Base-by-base conservation (phyloP, 768 basidiomycete genomes). In the Lactarius indigo region DNA sequence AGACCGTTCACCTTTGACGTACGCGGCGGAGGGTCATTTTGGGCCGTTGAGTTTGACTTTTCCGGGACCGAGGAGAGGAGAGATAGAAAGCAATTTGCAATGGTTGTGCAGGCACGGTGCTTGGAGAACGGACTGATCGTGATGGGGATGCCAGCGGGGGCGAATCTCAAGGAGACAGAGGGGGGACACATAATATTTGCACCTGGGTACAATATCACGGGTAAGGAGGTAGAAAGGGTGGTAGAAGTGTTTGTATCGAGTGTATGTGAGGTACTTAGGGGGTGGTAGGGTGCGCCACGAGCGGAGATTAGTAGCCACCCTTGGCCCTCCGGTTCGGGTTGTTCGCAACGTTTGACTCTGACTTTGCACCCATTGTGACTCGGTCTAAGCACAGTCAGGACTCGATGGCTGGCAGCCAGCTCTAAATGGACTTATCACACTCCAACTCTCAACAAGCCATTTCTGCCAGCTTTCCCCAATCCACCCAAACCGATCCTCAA, bases 401-500 rank as follows among this genome's bases (percentile, higher is more conserved):
- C 66, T 90, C 90, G 87, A 92, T 92, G 90, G 90, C 90, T 87
- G 87, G 85, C 86, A 78, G 87, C 83, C 87, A 84, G 81, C 82
- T 85, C 89, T 92, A 91, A 92, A 92, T 92, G 91, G 91, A 92
- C 88, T 86, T 89, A 86, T 84, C 85, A 90, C 85, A 83, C 80
- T 79, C 78, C 75, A 79, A 90, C 82, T 81, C 83, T 74, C 84
- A 83, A 82, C 85, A 87, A 85, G 86, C 87, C 84, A 84, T 83
- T 79, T 76, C 81, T 80, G 67, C 59, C 64, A 65, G 35, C 61
- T 54, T 63, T 59, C 61, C 64, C 37, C 68, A 59, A 78, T 80
- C 70, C 78, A 78, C 73, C 9, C 42, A 10, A 10, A 8, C 9
- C 42, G 7, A n/a, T 44, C 42, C 23, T 68, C 76, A 79, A 75